These are phyloP conservation scores for Papiliotrema flavescens DNA, from an alignment of 1,284 basidiomycete genomes.

Conservation along the genomic window DNA sequence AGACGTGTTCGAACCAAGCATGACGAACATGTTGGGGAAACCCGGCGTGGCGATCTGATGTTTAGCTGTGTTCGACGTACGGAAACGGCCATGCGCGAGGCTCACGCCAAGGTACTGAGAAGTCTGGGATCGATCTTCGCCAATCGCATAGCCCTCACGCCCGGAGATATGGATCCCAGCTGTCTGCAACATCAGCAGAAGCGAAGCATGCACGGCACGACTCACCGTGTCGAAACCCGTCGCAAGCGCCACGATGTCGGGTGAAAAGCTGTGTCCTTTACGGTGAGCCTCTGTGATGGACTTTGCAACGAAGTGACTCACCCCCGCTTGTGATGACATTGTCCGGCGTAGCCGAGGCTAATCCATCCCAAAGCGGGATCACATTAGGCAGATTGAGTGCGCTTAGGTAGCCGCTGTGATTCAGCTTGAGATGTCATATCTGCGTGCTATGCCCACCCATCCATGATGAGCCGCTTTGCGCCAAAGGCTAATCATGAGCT, in stretches of 20 bases:
- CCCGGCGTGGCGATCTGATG: constrained; percentile 9
- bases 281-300: neutral
- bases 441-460: constrained; percentile 19
- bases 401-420: constrained; percentile 13
- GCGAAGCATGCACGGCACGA: neutral
- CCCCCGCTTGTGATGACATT: neutral
- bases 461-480: constrained; percentile 25
- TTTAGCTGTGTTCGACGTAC: neutral
- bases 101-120: constrained; percentile 6
- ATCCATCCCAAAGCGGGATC: constrained; percentile 9
- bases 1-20: constrained; percentile 32
- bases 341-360: neutral
- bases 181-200: neutral
- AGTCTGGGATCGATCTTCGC: neutral
- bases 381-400: constrained; percentile 27
- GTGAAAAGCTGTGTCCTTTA: constrained; percentile 10
- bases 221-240: constrained; percentile 26
- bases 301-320: neutral
- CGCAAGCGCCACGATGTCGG: constrained; percentile 21
- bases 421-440: neutral
- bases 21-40: constrained; percentile 27
- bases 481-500: constrained; percentile 17
- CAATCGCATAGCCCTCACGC: neutral
- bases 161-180: neutral
- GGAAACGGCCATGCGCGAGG: neutral